Evolutionary conservation across 2,329 filamentous ascomycete genomes (phyloP).

Genomic region (Amauroascus verrucosus): DNA sequence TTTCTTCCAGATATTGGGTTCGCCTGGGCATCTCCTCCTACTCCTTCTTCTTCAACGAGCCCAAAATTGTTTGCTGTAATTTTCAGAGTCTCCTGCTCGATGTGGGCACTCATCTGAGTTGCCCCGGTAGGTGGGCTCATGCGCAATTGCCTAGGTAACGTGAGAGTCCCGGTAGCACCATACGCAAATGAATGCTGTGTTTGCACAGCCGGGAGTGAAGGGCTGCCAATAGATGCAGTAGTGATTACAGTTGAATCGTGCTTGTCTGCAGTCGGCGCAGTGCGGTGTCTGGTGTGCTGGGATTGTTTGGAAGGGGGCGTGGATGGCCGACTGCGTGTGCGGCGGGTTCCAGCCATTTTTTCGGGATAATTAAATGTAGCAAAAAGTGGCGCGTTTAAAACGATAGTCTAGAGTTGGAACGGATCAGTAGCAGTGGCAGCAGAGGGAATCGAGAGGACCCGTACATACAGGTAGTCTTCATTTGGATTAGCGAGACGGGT

Average conservation of each 20-base stretch:
- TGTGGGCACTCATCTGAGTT: constrained; percentile 24
- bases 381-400: not conserved
- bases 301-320: not conserved
- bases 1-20: constrained; percentile 9
- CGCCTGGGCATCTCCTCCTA: constrained; percentile 15
- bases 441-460: no score
- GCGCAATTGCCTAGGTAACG: constrained; percentile 28
- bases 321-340: constrained; percentile 2
- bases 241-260: not conserved
- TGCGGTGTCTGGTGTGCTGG: not conserved
- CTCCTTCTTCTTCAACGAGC: constrained; percentile 18
- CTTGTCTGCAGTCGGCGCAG: not conserved
- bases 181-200: constrained; percentile 34
- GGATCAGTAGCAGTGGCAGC: not conserved
- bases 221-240: constrained; percentile 19
- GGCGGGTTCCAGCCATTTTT: constrained; percentile 4
- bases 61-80: constrained; percentile 18
- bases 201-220: constrained; percentile 29
- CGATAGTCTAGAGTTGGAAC: not conserved
- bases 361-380: not conserved
- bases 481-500: no score
- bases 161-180: constrained; percentile 29
- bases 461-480: no score
- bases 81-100: constrained; percentile 6
- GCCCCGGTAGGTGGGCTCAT: constrained; percentile 24